Base-by-base conservation (phyloP, 2,329 filamentous ascomycete species). In the Colletotrichum lentis region DNA sequence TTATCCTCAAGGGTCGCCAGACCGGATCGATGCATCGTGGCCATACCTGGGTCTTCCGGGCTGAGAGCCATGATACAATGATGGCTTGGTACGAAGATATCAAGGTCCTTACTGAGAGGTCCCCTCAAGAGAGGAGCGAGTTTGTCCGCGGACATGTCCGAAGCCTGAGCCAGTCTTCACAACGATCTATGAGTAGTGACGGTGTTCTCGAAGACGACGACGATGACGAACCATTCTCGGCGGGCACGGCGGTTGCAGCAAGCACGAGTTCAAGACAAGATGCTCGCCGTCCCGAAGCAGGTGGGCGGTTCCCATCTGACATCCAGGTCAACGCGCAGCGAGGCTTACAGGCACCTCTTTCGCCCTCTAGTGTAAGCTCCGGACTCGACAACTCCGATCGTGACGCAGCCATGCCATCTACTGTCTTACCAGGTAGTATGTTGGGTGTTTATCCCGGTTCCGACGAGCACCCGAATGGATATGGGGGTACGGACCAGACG, bases 301-400 rank as follows among this genome's bases (percentile, higher is more conserved):
- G 94, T 90, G 95, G 95, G 84, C 90, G 94, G 80, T 99, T 99
- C 83, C 95, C 95, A 81, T 96, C 92, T 81, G 94, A 97, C 84
- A 84, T 98, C 74, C 89, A 94, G 83, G 87, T 97, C 78, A 91
- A 94, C 79, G 83, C 85, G 70, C 82, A 88, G 77, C 90, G 92
- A 83, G 90, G 91, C 85, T 89, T 93, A 88, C 90, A 94, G 81
- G 89, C 88, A 77, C 88, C 91, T 77, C 84, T 90, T 77, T 93
- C 92, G 76, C 91, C 91, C 69, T 92, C 91, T 84, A 96, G 92
- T 84, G 88, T 90, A 79, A 93, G 90, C 79, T 94, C 92, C 73
- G 88, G 86, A 71, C 81, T 80, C 31, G 70, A 69, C 18, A 69
- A 72, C 41, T 73, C 78, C 73, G 88, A 89, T 75, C 83, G 84